phyloP scores from a whole-genome alignment of 768 basidiomycete species.

The Phaffia tasmanica region DNA sequence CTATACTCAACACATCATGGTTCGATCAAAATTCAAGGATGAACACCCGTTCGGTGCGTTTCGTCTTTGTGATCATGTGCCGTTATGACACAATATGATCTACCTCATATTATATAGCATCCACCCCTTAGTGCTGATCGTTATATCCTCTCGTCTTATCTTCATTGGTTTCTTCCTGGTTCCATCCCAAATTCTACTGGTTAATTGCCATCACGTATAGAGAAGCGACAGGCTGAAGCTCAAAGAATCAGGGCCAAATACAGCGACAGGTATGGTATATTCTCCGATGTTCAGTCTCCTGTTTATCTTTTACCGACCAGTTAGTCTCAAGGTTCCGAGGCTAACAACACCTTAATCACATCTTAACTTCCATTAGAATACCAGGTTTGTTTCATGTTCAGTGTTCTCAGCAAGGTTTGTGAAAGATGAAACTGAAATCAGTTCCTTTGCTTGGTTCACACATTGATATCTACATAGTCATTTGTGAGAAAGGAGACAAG shows the following conservation, averaged over 20 bases:
- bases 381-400: constrained; percentile 16
- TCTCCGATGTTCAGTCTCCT: neutral
- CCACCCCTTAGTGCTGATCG: neutral
- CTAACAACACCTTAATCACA: neutral
- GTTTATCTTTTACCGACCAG: neutral
- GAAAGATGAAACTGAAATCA: constrained; percentile 11
- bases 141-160: neutral
- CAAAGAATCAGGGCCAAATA: constrained; percentile 99
- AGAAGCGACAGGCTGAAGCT: constrained; percentile 98
- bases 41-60: constrained; percentile 92
- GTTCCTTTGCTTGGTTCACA: neutral
- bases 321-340: neutral
- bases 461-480: constrained; percentile 45
- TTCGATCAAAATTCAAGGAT: constrained; percentile 49
- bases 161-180: neutral
- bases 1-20: constrained; percentile 29
- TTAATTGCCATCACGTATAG: constrained; percentile 42
- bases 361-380: constrained; percentile 3
- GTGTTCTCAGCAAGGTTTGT: neutral
- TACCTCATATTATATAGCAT: neutral
- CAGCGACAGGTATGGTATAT: constrained; percentile 43
- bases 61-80: constrained; percentile 13
- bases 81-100: neutral
- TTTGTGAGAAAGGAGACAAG: constrained; percentile 98
- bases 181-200: no score